phyloP scores from a whole-genome alignment of 257 asterid genomes.

The Lycium ferocissimum region DNA sequence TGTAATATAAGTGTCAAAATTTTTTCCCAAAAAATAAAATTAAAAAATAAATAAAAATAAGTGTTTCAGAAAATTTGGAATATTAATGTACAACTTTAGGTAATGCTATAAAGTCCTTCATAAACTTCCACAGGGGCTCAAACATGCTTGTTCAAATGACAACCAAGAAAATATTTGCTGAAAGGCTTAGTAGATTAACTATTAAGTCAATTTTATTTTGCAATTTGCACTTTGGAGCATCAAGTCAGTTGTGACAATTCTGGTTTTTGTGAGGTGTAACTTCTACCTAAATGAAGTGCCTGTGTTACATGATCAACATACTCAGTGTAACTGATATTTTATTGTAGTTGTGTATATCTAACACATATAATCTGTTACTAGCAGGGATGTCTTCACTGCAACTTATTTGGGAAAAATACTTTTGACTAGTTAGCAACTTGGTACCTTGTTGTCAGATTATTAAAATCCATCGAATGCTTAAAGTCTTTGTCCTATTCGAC shows the following conservation, averaged over 20 bases:
- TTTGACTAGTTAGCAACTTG: neutral
- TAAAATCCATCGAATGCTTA: neutral
- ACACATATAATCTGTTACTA: neutral
- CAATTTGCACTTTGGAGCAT: no score
- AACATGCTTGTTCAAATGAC: no score
- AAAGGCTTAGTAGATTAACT: no score
- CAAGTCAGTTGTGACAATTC: neutral
- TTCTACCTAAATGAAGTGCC: neutral
- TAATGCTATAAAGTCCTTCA: no score
- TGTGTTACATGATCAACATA: slow-evolving; percentile 13
- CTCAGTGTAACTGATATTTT: neutral
- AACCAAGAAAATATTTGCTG: no score
- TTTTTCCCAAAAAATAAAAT: no score
- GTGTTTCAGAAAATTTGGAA: no score
- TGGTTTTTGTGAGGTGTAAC: neutral
- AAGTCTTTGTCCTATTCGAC: neutral
- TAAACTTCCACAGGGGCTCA: no score
- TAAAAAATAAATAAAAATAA: no score
- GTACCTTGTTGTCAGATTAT: neutral
- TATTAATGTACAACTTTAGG: no score
- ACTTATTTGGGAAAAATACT: neutral
- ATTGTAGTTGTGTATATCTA: neutral
- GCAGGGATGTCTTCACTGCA: neutral
- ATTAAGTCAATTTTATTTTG: no score
- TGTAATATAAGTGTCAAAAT: no score